Evolutionary conservation across 495 filamentous ascomycete genomes (phyloP), one percentile per base, ranked within the genome.

Genomic region (Staphylotrichum longicolle): DNA sequence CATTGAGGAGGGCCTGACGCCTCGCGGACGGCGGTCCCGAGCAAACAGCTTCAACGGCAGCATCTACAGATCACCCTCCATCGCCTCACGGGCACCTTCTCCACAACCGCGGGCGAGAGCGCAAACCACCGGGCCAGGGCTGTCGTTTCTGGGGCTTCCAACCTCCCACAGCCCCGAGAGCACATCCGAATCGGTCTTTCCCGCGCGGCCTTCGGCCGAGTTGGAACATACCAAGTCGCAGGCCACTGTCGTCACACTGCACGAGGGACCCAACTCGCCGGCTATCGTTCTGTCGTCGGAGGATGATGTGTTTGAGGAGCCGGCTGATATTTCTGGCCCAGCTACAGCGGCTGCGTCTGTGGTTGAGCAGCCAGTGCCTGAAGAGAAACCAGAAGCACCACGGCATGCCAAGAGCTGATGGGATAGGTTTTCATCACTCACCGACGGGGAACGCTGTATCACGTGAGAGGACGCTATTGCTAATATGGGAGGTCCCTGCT

Each of bases 201-300:
- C 48, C 3, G n/a, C 57, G 1, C 48, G 48, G 14, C 47, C 34
- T 3, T 37, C 46, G 47, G 39, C 35, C 2, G 57, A 60, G 40
- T 8, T 37, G 49, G 57, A 60, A 1, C 34, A 52, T 7, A 7
- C 57, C 5, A 35, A n/a, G 40, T 15, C 48, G 2, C 48, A 40
- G 6, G 14, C 27, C 1, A 60, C 54, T 12, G 48, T 63, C 6
- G 54, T 57, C 20, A 51, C 60, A 0, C 47, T 63, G 4, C 60
- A 56, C n/a, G 32, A 51, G 11, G 53, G 60, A 3, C 50, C 34
- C 4, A 46, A 40, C 30, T 63, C 60, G 7, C 60, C 60, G 5
- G 60, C 47, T 5, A 63, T 63, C 40, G 54, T 63, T 1, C 39
- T 63, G 0, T 63, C 60, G 5, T 45, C 48, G 9, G 60, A 63